Conservation (phyloP, 139 green algal species). For the Micromonas commoda region DNA sequence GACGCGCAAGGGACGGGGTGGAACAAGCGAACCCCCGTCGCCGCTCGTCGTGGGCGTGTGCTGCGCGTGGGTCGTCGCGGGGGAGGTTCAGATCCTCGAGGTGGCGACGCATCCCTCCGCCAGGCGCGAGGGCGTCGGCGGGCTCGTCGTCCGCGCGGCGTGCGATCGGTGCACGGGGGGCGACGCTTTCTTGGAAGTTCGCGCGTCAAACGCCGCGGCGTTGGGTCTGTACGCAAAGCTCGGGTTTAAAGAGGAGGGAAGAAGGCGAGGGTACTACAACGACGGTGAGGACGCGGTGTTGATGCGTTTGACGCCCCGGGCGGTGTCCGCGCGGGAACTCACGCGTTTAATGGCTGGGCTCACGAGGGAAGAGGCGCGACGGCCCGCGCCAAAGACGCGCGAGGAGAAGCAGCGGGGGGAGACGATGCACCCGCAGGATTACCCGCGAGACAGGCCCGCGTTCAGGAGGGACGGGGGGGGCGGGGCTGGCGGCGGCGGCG, state of each 20-base stretch:
- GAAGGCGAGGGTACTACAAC: neutral
- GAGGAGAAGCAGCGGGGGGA: neutral
- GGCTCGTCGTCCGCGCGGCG: neutral
- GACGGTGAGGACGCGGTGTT: neutral
- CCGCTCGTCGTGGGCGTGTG: neutral
- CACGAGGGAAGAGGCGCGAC: neutral
- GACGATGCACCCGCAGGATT: neutral
- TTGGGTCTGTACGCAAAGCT: neutral
- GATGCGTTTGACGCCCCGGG: neutral
- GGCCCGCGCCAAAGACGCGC: neutral
- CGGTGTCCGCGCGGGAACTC: neutral
- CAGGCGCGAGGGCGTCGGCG: neutral
- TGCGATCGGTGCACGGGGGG: neutral
- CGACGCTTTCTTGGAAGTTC: neutral
- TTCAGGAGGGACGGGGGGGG: neutral
- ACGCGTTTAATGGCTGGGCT: neutral
- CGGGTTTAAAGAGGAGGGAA: neutral
- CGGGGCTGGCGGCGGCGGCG: too few species aligned
- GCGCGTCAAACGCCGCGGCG: neutral
- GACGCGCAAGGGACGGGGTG: neutral
- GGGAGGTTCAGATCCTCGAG: constrained; percentile 1
- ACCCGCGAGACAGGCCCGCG: neutral
- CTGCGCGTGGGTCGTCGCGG: neutral
- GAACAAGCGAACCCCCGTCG: neutral
- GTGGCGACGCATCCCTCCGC: neutral